phyloP scores from a whole-genome alignment of 768 basidiomycete genomes.

The Termitomyces sp. region DNA sequence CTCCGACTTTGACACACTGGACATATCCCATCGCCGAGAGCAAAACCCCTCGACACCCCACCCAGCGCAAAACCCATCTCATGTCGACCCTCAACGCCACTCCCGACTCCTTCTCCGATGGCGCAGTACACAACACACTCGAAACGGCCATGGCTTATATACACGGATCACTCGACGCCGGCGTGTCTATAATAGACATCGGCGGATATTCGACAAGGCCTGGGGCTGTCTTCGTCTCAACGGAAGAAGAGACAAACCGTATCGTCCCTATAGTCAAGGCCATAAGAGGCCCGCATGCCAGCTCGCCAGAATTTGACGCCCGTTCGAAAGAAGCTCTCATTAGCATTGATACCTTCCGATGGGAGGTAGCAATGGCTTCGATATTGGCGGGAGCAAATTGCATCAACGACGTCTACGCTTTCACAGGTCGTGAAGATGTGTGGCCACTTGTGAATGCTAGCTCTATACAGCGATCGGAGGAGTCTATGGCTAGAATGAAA shows the following conservation, averaged over 20 bases:
- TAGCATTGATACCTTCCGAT: conserved; percentile 88
- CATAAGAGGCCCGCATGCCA: conserved; percentile 22
- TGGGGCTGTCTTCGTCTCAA: conserved; percentile 56
- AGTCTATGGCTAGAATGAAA: conserved; percentile 57
- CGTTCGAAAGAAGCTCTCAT: conserved; percentile 39
- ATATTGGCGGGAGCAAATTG: conserved; percentile 82
- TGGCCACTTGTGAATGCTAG: conserved; percentile 26
- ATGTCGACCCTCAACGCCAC: conserved; percentile 95
- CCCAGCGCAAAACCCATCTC: conserved; percentile 47
- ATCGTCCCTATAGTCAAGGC: conserved; percentile 67
- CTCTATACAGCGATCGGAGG: conserved; percentile 23
- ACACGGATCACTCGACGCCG: conserved; percentile 38
- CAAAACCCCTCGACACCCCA: conserved; percentile 5
- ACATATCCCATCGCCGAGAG: conserved; percentile 25
- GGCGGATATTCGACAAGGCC: conserved; percentile 95
- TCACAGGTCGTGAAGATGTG: conserved; percentile 56
- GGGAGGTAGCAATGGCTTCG: conserved; percentile 68
- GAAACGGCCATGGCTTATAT: conserved; percentile 51
- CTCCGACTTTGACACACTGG: conserved; percentile 48
- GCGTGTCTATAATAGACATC: conserved; percentile 81
- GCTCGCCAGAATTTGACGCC: neutral
- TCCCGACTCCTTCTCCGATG: conserved; percentile 96
- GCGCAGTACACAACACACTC: conserved; percentile 49
- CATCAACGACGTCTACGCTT: conserved; percentile 90
- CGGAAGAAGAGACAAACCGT: conserved; percentile 65